phyloP scores from a whole-genome alignment of 306 rosid species.

The Myrica gale region DNA sequence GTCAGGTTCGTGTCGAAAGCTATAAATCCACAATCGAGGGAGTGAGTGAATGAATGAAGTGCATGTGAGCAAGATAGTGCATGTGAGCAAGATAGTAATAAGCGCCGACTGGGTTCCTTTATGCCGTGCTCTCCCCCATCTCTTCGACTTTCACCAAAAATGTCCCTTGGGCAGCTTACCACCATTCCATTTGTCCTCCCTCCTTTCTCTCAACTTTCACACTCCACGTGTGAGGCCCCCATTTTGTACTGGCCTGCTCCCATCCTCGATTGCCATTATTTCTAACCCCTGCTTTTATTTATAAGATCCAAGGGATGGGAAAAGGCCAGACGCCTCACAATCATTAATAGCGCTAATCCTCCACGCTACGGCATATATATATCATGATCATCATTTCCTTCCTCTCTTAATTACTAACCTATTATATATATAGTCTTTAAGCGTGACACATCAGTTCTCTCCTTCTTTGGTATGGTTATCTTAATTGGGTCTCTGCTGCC shows the following conservation, averaged over 20 bases:
- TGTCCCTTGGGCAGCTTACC: conserved; percentile 21
- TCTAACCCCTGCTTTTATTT: not conserved
- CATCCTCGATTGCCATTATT: not conserved
- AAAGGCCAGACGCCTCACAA: too few species aligned
- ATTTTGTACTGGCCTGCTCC: not conserved
- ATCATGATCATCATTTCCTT: too few species aligned
- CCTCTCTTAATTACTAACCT: too few species aligned
- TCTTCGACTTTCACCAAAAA: conserved; percentile 39
- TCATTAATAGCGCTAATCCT: too few species aligned
- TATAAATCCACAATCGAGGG: not conserved
- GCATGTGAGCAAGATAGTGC: not conserved
- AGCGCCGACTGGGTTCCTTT: conserved; percentile 30
- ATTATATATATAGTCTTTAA: too few species aligned
- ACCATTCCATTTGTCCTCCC: conserved; percentile 34
- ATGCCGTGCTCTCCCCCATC: conserved; percentile 24
- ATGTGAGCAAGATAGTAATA: conserved; percentile 20
- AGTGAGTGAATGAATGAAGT: not conserved
- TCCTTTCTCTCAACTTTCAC: conserved; percentile 17
- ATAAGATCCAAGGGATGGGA: not conserved
- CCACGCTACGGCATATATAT: too few species aligned
- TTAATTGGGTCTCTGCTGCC: too few species aligned
- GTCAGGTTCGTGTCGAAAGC: conserved; percentile 13
- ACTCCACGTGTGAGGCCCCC: conserved; percentile 29
- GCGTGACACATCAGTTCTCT: too few species aligned
- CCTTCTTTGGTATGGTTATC: too few species aligned